Evolutionary conservation across 2,329 filamentous ascomycete genomes (phyloP).

Genomic region (Claviceps pazoutovae): DNA sequence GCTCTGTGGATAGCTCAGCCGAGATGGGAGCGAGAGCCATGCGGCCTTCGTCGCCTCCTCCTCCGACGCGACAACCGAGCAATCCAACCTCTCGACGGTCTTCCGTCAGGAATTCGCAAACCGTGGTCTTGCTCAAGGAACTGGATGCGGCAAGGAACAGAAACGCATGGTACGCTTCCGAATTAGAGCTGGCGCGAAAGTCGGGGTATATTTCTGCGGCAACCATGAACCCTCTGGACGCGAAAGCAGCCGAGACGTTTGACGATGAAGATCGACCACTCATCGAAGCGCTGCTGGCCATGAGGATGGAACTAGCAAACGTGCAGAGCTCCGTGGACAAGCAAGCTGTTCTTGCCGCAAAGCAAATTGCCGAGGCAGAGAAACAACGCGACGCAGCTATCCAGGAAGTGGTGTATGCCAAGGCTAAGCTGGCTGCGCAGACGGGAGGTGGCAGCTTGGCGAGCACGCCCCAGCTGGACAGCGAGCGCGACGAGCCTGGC

Average conservation of each 20-base stretch:
- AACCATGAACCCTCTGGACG: conserved; percentile 61
- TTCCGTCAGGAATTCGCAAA: conserved; percentile 48
- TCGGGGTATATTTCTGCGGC: conserved; percentile 68
- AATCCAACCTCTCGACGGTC: conserved; percentile 46
- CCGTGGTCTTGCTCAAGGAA: conserved; percentile 69
- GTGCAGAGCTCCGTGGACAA: conserved; percentile 84
- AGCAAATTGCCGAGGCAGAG: conserved; percentile 84
- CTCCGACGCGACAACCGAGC: conserved; percentile 41
- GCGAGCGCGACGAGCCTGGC: conserved; percentile 45
- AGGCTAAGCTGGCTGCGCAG: conserved; percentile 79
- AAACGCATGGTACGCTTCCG: conserved; percentile 95
- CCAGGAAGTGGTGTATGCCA: conserved; percentile 86
- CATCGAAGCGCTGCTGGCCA: conserved; percentile 80
- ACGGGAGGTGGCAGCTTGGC: conserved; percentile 48
- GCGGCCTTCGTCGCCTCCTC: conserved; percentile 44
- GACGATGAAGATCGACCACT: conserved; percentile 85
- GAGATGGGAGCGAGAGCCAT: conserved; percentile 37
- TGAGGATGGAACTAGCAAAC: conserved; percentile 78
- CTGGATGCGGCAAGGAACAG: conserved; percentile 71
- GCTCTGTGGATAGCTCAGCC: conserved; percentile 54
- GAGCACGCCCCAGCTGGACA: conserved; percentile 45
- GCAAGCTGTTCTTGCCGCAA: conserved; percentile 73
- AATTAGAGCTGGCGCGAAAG: conserved; percentile 82
- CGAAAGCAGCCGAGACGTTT: conserved; percentile 63
- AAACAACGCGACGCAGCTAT: conserved; percentile 91